Conservation (phyloP, 768 basidiomycete species). For the Termitomyces sp. region DNA sequence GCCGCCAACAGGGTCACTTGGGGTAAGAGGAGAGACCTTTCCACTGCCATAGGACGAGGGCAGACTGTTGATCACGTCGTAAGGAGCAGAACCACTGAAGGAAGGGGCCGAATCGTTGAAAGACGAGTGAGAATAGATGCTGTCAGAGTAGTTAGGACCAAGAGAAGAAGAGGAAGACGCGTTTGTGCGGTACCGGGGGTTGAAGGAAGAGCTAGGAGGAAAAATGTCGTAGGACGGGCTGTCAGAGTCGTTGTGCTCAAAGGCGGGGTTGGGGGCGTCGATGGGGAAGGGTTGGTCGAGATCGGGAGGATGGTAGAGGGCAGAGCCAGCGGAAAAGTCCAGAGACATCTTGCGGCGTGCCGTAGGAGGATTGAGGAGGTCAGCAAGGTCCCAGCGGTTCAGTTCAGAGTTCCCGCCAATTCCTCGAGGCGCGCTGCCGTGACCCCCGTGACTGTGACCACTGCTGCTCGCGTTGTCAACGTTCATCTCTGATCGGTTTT, state of each 20-base stretch:
- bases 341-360: conserved; percentile 39
- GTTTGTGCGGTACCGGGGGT: conserved; percentile 64
- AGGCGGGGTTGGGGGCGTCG: conserved; percentile 32
- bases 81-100: conserved; percentile 51
- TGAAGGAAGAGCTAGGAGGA: conserved; percentile 39
- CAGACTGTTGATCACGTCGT: conserved; percentile 60
- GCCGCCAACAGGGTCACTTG: conserved; percentile 53
- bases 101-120: conserved; percentile 57
- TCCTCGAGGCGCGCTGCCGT: conserved; percentile 27
- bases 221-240: conserved; percentile 64
- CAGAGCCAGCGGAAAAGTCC: conserved; percentile 40
- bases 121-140: conserved; percentile 51
- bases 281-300: conserved; percentile 48
- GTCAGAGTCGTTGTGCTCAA: conserved; percentile 46
- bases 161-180: conserved; percentile 69
- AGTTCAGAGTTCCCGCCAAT: conserved; percentile 26
- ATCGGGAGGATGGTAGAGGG: conserved; percentile 49
- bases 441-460: conserved; percentile 20
- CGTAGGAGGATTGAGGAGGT: conserved; percentile 37
- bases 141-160: conserved; percentile 50
- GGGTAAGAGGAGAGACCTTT: conserved; percentile 72
- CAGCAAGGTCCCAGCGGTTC: conserved; percentile 34
- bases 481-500: conserved; percentile 50
- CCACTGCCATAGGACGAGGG: conserved; percentile 65
- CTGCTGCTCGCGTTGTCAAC: conserved; percentile 20